Conservation (phyloP, 164 flowering plant species). For the Berberis vulgaris region DNA sequence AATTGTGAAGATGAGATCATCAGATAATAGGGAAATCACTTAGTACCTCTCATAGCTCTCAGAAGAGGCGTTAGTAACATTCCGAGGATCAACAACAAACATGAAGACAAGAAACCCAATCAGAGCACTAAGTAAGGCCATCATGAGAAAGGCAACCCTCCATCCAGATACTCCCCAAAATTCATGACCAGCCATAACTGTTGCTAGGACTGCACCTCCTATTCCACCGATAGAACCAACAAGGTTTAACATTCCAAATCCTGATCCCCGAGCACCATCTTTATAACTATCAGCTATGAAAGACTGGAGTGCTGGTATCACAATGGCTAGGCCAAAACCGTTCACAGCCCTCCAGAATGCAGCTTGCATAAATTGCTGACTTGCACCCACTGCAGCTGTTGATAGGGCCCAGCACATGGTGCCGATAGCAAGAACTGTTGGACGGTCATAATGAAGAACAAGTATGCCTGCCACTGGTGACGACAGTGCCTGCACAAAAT, state of each 20-base stretch:
- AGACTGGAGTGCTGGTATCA: constrained; percentile 94
- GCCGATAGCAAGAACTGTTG: constrained; percentile 78
- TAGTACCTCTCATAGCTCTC: constrained; percentile 42
- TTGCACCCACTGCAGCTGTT: constrained; percentile 86
- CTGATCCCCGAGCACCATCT: constrained; percentile 81
- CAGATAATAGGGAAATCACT: constrained; percentile 3
- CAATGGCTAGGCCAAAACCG: constrained; percentile 94
- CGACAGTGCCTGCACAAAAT: constrained; percentile 73
- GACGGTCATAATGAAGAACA: constrained; percentile 73
- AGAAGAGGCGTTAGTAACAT: constrained; percentile 5
- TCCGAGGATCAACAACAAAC: constrained; percentile 69
- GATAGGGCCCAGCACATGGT: constrained; percentile 87
- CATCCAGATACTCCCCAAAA: constrained; percentile 79
- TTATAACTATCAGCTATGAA: constrained; percentile 86
- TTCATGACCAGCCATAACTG: constrained; percentile 79
- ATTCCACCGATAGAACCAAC: constrained; percentile 84
- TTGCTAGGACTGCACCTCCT: constrained; percentile 88
- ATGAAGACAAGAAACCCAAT: constrained; percentile 71
- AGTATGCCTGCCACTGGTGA: constrained; percentile 86
- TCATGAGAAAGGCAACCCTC: constrained; percentile 77
- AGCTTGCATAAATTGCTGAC: constrained; percentile 60
- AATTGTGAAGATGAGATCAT: background rate
- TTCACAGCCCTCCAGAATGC: constrained; percentile 87
- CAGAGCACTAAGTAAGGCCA: constrained; percentile 65
- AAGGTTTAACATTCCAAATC: constrained; percentile 72